Percentiles rank a stretch among this genome's conserved stretches.
Conservation (phyloP, 2,329 filamentous ascomycete genomes). For the Tolypocladium inflatum region DNA sequence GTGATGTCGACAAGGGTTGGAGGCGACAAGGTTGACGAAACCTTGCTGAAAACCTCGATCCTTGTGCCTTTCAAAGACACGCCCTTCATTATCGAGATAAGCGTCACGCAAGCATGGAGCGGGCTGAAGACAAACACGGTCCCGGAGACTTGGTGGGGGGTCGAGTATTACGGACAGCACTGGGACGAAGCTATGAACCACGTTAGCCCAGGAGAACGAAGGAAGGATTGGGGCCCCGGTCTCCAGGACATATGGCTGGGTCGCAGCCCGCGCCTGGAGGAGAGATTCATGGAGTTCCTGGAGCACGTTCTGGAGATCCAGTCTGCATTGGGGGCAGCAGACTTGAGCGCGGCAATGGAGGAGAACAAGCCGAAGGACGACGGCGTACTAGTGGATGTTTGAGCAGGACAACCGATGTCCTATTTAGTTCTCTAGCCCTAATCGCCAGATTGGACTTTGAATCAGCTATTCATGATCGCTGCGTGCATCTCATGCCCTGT, state of each 20-base stretch:
- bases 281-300: slow-evolving; percentile 19
- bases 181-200: slow-evolving; percentile 28
- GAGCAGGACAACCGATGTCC: background rate
- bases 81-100: slow-evolving; percentile 22
- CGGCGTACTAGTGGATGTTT: background rate
- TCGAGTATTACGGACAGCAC: slow-evolving; percentile 22
- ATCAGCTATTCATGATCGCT: background rate
- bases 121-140: slow-evolving; percentile 6
- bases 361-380: background rate
- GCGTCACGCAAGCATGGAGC: slow-evolving; percentile 17
- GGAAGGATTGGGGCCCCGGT: slow-evolving; percentile 20
- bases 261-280: slow-evolving; percentile 11
- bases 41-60: slow-evolving; percentile 16
- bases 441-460: background rate
- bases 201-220: slow-evolving; percentile 10
- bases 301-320: slow-evolving; percentile 21
- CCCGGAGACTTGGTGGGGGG: slow-evolving; percentile 17
- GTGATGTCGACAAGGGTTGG: background rate
- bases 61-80: slow-evolving; percentile 19
- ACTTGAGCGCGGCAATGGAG: background rate
- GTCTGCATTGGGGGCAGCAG: slow-evolving; percentile 12
- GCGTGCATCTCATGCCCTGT: background rate
- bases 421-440: background rate
- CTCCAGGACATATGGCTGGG: slow-evolving; percentile 23
- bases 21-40: slow-evolving; percentile 5